Conservation (phyloP, 2,329 filamentous ascomycete genomes). For the Fusarium subglutinans region DNA sequence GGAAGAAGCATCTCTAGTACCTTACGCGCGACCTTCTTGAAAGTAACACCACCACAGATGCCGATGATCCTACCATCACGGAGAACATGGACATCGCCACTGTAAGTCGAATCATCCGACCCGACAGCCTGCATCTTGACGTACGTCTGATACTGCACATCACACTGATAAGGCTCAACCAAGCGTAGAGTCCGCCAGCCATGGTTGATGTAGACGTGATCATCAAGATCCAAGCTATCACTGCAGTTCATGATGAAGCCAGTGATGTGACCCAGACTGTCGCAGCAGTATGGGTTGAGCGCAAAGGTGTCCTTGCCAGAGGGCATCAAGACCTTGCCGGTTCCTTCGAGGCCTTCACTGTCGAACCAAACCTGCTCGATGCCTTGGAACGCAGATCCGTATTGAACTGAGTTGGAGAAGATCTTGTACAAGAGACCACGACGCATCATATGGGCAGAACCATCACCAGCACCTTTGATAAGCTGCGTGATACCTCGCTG, state of each 20-base stretch:
- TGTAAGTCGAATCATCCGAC: not conserved
- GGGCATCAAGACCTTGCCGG: constrained; percentile 60
- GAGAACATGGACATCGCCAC: not conserved
- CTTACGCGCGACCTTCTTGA: not conserved
- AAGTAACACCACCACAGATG: not conserved
- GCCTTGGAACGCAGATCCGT: constrained; percentile 62
- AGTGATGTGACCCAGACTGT: constrained; percentile 66
- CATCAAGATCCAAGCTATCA: constrained; percentile 56
- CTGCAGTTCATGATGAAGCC: constrained; percentile 70
- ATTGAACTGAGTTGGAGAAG: constrained; percentile 64
- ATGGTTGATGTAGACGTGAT: constrained; percentile 69
- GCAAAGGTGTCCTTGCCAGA: constrained; percentile 58
- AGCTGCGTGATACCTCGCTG: not conserved
- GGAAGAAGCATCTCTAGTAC: not conserved
- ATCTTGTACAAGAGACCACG: constrained; percentile 68
- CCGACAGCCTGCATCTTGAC: constrained; percentile 66
- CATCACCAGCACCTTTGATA: not conserved
- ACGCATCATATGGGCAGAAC: constrained; percentile 11
- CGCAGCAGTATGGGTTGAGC: constrained; percentile 67
- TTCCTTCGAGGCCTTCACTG: constrained; percentile 35
- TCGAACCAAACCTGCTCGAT: constrained; percentile 67
- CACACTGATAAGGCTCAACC: constrained; percentile 35
- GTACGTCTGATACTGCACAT: constrained; percentile 63
- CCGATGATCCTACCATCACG: not conserved
- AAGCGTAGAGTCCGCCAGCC: constrained; percentile 66